A percentile compares a stretch with the other conserved stretches of the same genome.
Evolutionary conservation across 805 yeast genomes (phyloP).

Genomic region (Yarrowia porcina): DNA sequence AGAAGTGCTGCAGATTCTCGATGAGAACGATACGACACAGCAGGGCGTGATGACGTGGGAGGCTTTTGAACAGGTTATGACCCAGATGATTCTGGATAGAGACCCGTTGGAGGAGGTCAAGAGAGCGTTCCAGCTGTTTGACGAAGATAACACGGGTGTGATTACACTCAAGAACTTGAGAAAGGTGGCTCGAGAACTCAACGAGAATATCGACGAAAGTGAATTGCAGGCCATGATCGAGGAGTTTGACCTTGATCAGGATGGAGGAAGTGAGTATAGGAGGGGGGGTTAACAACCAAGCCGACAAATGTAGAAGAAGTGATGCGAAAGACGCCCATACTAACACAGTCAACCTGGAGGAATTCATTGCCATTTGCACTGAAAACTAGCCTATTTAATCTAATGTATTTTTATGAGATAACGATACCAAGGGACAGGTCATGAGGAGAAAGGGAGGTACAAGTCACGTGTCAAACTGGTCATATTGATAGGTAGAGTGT

Average conservation of each 20-base stretch:
- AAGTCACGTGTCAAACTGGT: too few species aligned
- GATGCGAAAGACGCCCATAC: too few species aligned
- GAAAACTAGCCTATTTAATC: constrained; percentile 42
- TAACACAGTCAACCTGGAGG: constrained; percentile 66
- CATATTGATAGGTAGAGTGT: too few species aligned
- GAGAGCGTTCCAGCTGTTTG: constrained; percentile 85
- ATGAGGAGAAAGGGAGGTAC: background rate
- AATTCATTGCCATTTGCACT: constrained; percentile 82
- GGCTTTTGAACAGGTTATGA: constrained; percentile 75
- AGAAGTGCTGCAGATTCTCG: constrained; percentile 75
- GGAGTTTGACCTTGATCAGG: constrained; percentile 93
- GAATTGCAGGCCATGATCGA: constrained; percentile 96
- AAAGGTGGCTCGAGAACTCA: constrained; percentile 87
- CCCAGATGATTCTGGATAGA: constrained; percentile 75
- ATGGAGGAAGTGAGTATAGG: constrained; percentile 61
- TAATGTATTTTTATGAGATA: constrained; percentile 15
- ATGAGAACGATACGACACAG: constrained; percentile 70
- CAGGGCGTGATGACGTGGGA: constrained; percentile 71
- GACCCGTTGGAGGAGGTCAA: constrained; percentile 91
- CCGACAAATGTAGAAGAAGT: too few species aligned
- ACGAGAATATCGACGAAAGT: constrained; percentile 87
- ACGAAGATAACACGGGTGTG: constrained; percentile 82
- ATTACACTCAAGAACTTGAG: constrained; percentile 77
- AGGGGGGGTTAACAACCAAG: background rate
- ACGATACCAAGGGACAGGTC: too few species aligned